Percentiles rank a stretch among this genome's conserved stretches.
These are phyloP conservation scores for Bromus sterilis DNA, from an alignment of 176 grass and related monocot species.

Conservation along the genomic window DNA sequence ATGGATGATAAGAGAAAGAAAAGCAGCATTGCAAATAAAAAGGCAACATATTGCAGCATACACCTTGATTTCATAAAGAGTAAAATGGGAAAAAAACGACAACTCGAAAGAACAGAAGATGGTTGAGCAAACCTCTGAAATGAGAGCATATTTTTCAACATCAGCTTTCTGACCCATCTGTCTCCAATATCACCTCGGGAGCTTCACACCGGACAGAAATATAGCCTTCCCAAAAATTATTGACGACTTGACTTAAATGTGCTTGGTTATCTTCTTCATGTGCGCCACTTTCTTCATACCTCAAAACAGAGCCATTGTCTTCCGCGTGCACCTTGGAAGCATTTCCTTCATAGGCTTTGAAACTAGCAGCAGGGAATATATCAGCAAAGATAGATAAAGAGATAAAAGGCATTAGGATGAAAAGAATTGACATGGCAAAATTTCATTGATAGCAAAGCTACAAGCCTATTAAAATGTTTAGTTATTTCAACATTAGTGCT, in stretches of 20 bases:
- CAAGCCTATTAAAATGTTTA: not conserved
- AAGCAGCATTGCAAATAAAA: not conserved
- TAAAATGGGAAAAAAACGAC: not conserved
- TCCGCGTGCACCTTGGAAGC: not conserved
- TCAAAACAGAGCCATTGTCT: conserved; percentile 1
- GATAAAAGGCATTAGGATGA: not conserved
- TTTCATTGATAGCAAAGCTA: not conserved
- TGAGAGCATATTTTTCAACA: not conserved
- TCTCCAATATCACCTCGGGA: conserved; percentile 5
- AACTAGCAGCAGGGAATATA: conserved; percentile 29
- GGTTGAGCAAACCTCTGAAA: conserved; percentile 28
- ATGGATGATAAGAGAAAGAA: not conserved
- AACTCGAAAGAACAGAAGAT: not conserved
- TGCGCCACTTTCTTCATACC: not conserved
- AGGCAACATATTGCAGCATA: not conserved
- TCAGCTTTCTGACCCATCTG: no score
- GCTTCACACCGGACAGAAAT: conserved; percentile 17
- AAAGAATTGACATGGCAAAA: not conserved
- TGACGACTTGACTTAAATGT: not conserved
- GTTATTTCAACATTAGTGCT: not conserved
- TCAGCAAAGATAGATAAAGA: not conserved
- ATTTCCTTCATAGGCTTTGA: conserved; percentile 1
- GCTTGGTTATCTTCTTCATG: conserved; percentile 9
- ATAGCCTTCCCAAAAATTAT: not conserved
- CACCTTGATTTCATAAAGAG: not conserved